Percentiles rank a stretch among this genome's conserved stretches.
phyloP scores from a whole-genome alignment of 495 filamentous ascomycete genomes.

The Podospora sp. region DNA sequence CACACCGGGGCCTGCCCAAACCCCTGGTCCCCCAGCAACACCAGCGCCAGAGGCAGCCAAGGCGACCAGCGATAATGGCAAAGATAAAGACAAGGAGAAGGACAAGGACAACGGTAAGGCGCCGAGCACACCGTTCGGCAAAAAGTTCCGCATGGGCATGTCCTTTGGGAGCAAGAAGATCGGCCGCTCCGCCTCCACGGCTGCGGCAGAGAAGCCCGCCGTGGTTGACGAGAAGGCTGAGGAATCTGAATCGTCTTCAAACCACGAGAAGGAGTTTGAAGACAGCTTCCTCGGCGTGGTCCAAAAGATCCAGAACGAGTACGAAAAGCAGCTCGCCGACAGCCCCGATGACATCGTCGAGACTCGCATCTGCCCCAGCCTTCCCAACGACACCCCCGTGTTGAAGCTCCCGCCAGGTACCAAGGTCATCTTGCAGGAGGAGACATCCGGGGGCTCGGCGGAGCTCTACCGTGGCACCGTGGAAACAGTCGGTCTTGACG shows the following conservation, averaged over 20 bases:
- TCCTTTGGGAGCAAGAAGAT: constrained; percentile 81
- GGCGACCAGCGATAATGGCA: constrained; percentile 35
- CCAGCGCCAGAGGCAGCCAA: constrained; percentile 40
- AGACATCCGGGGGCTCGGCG: constrained; percentile 85
- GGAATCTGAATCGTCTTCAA: constrained; percentile 64
- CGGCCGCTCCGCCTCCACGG: constrained; percentile 69
- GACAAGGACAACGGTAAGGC: constrained; percentile 65
- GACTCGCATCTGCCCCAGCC: constrained; percentile 72
- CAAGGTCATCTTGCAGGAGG: constrained; percentile 92
- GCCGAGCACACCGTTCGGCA: constrained; percentile 70
- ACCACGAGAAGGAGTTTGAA: constrained; percentile 82
- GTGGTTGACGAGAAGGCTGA: constrained; percentile 72
- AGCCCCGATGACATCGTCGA: constrained; percentile 56
- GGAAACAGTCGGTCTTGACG: constrained; percentile 71
- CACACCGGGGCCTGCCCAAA: constrained; percentile 35
- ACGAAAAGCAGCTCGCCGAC: constrained; percentile 67
- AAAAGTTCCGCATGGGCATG: constrained; percentile 86
- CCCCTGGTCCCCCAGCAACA: constrained; percentile 31
- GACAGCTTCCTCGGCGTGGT: constrained; percentile 81
- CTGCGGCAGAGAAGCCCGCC: constrained; percentile 68
- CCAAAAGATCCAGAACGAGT: constrained; percentile 74
- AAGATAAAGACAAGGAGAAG: constrained; percentile 47
- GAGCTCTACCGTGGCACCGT: constrained; percentile 92
- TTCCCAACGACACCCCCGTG: constrained; percentile 81
- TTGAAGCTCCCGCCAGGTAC: constrained; percentile 77